Conservation (phyloP, 208 protist species). For the Acanthamoeba healyi region DNA sequence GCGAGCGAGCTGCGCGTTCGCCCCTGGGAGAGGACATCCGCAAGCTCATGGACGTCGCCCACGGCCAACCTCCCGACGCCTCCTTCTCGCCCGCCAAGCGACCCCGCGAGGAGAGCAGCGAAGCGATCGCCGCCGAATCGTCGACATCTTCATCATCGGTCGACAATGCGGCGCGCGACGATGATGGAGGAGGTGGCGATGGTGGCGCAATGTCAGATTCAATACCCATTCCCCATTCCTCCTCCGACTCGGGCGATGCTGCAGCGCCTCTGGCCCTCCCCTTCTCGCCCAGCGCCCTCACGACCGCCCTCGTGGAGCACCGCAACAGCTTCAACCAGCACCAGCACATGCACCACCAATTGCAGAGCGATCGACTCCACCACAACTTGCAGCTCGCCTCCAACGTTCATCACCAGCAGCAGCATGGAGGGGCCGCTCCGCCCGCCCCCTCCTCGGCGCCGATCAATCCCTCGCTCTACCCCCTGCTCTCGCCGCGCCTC, state of each 20-base stretch:
- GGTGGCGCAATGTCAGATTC: neutral
- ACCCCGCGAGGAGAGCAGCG: neutral
- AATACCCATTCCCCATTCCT: neutral
- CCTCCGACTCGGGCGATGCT: too few relatives aligned
- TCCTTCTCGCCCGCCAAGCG: conserved; percentile 1
- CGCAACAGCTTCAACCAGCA: neutral
- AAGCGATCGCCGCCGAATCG: neutral
- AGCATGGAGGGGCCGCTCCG: neutral
- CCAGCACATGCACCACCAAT: conserved; percentile 29
- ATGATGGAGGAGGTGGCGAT: neutral
- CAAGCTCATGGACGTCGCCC: neutral
- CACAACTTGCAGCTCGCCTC: neutral
- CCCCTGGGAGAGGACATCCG: conserved; percentile 3
- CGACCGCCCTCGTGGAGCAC: conserved; percentile 5
- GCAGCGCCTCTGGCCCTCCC: neutral
- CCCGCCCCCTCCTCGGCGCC: neutral
- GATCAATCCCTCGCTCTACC: neutral
- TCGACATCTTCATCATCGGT: too few relatives aligned
- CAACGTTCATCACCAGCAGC: too few relatives aligned
- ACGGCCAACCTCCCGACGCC: neutral
- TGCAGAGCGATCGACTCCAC: neutral
- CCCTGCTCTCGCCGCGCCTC: neutral
- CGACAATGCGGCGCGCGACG: too few relatives aligned
- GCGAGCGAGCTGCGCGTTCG: neutral
- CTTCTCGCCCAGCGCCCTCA: conserved; percentile 1